Percentiles rank a stretch among this genome's conserved stretches.
phyloP scores from a whole-genome alignment of 768 basidiomycete species.

The Gyrodon lividus region DNA sequence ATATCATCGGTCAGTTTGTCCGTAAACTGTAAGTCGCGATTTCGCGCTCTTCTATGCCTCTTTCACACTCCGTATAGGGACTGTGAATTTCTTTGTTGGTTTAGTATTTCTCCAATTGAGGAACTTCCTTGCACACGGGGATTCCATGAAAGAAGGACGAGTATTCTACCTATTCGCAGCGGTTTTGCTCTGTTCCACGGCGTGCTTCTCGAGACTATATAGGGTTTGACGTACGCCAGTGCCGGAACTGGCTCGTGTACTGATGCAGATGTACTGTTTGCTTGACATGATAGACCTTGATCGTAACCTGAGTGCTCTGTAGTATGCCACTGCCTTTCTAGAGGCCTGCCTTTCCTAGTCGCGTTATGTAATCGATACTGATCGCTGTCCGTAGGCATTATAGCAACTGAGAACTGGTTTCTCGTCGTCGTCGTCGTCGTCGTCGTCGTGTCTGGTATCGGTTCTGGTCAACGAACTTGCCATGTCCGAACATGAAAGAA shows the following conservation, averaged over 20 bases:
- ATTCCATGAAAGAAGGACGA: slow-evolving; percentile 67
- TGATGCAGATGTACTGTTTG: neutral
- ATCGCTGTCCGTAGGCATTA: slow-evolving; percentile 1
- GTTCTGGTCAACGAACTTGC: neutral
- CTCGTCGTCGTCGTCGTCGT: slow-evolving; percentile 7
- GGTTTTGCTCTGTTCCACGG: slow-evolving; percentile 39
- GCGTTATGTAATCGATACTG: slow-evolving; percentile 25
- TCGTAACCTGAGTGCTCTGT: too few relatives aligned
- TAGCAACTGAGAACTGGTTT: slow-evolving; percentile 3
- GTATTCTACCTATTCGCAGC: slow-evolving; percentile 85
- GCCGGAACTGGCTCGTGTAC: too few relatives aligned
- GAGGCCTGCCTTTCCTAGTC: too few relatives aligned
- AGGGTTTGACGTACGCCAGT: slow-evolving; percentile 12
- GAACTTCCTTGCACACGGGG: slow-evolving; percentile 63
- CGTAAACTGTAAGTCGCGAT: slow-evolving; percentile 54
- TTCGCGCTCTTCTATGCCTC: neutral
- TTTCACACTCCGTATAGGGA: slow-evolving; percentile 51
- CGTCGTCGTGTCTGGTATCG: neutral
- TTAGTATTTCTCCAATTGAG: slow-evolving; percentile 83
- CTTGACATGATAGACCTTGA: neutral
- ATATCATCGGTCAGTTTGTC: slow-evolving; percentile 75
- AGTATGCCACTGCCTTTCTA: too few relatives aligned
- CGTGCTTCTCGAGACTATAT: slow-evolving; percentile 27
- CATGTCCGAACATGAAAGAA: slow-evolving; percentile 43
- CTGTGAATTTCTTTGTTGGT: slow-evolving; percentile 81